Evolutionary conservation across 23 red algal species (phyloP), one percentile per base, ranked within the genome.

Genomic region (Pyropia yezoensis): DNA sequence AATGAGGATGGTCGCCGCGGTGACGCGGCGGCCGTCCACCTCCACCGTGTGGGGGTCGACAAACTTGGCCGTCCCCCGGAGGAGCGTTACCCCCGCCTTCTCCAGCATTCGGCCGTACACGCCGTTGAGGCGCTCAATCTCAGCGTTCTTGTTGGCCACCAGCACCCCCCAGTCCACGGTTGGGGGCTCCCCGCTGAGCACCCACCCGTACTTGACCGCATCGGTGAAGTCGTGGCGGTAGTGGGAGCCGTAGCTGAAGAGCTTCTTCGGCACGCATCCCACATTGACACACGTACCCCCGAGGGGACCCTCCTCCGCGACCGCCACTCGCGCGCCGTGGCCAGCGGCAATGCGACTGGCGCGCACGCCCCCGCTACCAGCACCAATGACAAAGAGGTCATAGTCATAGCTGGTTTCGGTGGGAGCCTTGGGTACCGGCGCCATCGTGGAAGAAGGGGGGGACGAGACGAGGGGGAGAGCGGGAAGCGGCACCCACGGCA

Each of bases 251-350:
- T 98, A 98, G 12, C 87, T 74, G 34, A 98, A 98, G 18, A 98
- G 69, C 59, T 98, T 98, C 64, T 98, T 98, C 0, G 94, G 94
- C 21, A 98, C 80, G 34, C 94, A 98, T 3, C 94, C 94, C 27
- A 98, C 94, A 58, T 98, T 98, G 24, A 98, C 94, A 61, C 94
- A 98, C 45, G 94, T 98, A 17, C 94, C 94, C 16, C 94, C 94
- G 32, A 91, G 56, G 7, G 74, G 64, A 17, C 51, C 73, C 32
- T 34, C 52, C 75, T 98, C 94, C 13, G 79, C 78, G 0, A 90
- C 70, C 20, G 79, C 94, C 33, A 98, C 94, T 18, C 63, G 64
- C 20, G 94, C 94, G 55, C 94, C 94, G 33, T 91, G 71, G 53
- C 52, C 62, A 0, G 84, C 94, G 61, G 94, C 75, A 50, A 98